Evolutionary conservation across 2,329 filamentous ascomycete genomes (phyloP).

Genomic region (Drechmeria coniospora): DNA sequence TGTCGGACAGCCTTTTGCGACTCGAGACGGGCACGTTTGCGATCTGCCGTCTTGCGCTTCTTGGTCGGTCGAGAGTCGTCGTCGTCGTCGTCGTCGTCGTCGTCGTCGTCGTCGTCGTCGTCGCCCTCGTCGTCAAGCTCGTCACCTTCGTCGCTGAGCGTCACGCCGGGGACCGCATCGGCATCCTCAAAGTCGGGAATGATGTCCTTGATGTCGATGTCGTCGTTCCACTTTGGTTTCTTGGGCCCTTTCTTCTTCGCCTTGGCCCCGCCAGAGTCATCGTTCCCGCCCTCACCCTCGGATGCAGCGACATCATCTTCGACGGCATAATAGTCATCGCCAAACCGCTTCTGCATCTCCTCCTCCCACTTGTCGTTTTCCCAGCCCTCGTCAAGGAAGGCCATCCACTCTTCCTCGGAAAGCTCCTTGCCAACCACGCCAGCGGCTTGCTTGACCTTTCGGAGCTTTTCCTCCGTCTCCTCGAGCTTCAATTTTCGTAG

Average conservation of each 20-base stretch:
- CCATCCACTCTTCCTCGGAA: conserved; percentile 66
- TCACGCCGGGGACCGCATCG: conserved; percentile 33
- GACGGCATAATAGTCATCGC: conserved; percentile 77
- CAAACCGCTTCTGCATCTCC: conserved; percentile 80
- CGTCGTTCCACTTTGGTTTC: conserved; percentile 75
- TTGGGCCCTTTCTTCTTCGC: conserved; percentile 31
- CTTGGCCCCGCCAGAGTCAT: conserved; percentile 32
- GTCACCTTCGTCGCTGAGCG: conserved; percentile 30
- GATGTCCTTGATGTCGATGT: conserved; percentile 92
- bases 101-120: conserved; percentile 20
- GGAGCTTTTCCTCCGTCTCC: conserved; percentile 73
- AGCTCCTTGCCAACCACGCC: conserved; percentile 54
- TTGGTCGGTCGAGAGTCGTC: conserved; percentile 33
- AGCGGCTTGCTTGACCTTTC: conserved; percentile 78
- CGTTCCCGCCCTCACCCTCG: conserved; percentile 50
- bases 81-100: conserved; percentile 24
- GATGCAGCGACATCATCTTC: conserved; percentile 51
- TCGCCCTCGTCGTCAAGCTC: conserved; percentile 20
- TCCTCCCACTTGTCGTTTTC: conserved; percentile 80
- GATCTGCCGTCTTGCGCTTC: conserved; percentile 43
- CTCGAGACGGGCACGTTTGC: conserved; percentile 41
- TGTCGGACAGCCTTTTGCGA: conserved; percentile 60
- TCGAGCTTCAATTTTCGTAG: conserved; percentile 81
- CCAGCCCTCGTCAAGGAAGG: conserved; percentile 75
- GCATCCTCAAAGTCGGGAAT: conserved; percentile 72